A percentile compares a stretch with the other conserved stretches of the same genome.
phyloP scores from a whole-genome alignment of 805 yeast species.

The Candida manassasensis region DNA sequence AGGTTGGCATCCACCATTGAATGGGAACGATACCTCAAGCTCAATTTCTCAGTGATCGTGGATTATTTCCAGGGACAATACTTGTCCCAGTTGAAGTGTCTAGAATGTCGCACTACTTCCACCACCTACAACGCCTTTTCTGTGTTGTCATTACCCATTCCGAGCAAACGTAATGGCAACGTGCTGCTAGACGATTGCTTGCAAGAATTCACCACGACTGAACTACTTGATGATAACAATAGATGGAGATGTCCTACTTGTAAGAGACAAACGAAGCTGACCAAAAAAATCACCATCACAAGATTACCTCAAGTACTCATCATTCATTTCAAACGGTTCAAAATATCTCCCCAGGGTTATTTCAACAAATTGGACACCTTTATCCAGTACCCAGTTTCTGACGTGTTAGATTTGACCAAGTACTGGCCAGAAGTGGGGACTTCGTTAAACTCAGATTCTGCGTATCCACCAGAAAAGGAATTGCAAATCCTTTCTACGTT shows the following conservation, averaged over 20 bases:
- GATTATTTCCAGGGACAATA: conserved; percentile 88
- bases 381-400: conserved; percentile 60
- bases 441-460: conserved; percentile 12
- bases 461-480: conserved; percentile 39
- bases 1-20: conserved; percentile 82
- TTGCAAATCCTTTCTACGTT: conserved; percentile 43
- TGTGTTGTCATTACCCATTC: conserved; percentile 75
- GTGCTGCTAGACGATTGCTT: conserved; percentile 59
- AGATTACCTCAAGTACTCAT: conserved; percentile 74
- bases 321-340: conserved; percentile 82
- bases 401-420: conserved; percentile 54
- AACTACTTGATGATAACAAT: conserved; percentile 69
- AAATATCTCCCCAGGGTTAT: conserved; percentile 40
- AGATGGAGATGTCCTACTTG: conserved; percentile 84
- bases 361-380: conserved; percentile 59
- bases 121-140: conserved; percentile 85
- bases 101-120: conserved; percentile 68
- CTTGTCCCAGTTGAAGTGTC: conserved; percentile 70
- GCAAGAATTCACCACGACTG: conserved; percentile 70
- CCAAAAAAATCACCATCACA: conserved; percentile 68
- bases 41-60: conserved; percentile 75
- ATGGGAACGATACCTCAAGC: conserved; percentile 82
- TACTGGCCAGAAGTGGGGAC: conserved; percentile 64
- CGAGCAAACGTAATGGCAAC: conserved; percentile 33
- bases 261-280: conserved; percentile 54